A percentile compares a stretch with the other conserved stretches of the same genome.
Conservation (phyloP, 768 basidiomycete species). For the Asterophora lycoperdoides region DNA sequence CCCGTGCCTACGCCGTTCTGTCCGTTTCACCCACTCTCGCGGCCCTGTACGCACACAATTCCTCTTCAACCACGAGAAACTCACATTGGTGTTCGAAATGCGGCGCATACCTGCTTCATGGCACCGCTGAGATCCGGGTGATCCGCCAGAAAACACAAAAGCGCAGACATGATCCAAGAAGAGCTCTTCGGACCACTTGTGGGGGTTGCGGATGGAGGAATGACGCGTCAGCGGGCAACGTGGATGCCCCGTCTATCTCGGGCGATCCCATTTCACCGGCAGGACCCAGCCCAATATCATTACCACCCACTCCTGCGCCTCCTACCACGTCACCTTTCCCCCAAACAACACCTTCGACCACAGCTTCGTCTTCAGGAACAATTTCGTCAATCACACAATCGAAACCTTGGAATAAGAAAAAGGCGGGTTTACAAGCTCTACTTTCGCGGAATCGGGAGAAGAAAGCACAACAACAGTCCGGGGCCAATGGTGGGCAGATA, state of each 20-base stretch:
- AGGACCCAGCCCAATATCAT: conserved; percentile 1
- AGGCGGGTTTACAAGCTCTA: conserved; percentile 56
- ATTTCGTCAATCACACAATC: conserved; percentile 7
- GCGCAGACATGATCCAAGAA: conserved; percentile 15
- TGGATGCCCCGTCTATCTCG: neutral
- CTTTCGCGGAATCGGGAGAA: conserved; percentile 57
- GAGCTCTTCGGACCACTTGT: conserved; percentile 26
- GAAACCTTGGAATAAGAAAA: conserved; percentile 48
- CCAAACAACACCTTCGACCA: neutral
- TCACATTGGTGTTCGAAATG: conserved; percentile 45
- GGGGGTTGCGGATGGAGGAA: conserved; percentile 24
- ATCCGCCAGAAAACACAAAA: conserved; percentile 26
- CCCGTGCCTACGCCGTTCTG: conserved; percentile 46
- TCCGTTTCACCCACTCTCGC: conserved; percentile 54
- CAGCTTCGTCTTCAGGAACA: no score
- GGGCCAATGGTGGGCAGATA: conserved; percentile 21
- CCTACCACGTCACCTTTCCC: conserved; percentile 8
- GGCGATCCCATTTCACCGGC: neutral
- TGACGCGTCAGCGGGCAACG: conserved; percentile 18
- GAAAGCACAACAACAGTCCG: conserved; percentile 35
- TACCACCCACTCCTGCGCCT: conserved; percentile 8
- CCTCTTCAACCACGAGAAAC: conserved; percentile 22
- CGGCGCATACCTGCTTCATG: conserved; percentile 43
- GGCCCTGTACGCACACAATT: conserved; percentile 53
- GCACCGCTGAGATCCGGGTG: conserved; percentile 33